These are phyloP conservation scores for Vishniacozyma victoriae DNA, from an alignment of 768 basidiomycete genomes.

Conservation along the genomic window DNA sequence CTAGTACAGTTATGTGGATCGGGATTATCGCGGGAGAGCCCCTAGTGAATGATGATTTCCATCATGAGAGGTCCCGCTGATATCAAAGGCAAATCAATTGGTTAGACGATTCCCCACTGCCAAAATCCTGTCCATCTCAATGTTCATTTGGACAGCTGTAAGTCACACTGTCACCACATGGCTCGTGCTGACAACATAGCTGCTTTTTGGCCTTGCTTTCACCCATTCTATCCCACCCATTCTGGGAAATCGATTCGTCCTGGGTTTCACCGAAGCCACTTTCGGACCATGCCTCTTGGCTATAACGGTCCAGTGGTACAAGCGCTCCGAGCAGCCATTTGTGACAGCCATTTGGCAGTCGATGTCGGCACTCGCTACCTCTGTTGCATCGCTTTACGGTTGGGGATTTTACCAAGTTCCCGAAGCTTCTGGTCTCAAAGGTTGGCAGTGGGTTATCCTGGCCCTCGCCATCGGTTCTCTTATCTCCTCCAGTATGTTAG, in stretches of 20 bases:
- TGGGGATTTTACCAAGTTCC: constrained; percentile 26
- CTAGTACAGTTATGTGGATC: constrained; percentile 27
- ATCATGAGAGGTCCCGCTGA: not conserved
- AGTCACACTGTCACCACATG: not conserved
- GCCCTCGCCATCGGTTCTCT: not conserved
- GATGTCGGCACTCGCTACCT: constrained; percentile 1
- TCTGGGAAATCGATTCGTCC: constrained; percentile 20
- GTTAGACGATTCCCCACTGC: constrained; percentile 21
- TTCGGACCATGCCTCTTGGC: constrained; percentile 20
- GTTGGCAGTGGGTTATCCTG: constrained; percentile 28
- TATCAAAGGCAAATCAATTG: constrained; percentile 20
- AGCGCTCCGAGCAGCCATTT: constrained; percentile 18
- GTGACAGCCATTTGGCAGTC: constrained; percentile 21
- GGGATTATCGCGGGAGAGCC: constrained; percentile 34
- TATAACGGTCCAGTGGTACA: constrained; percentile 32
- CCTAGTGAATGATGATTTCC: constrained; percentile 5
- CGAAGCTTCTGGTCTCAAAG: constrained; percentile 1
- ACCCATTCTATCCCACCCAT: constrained; percentile 12
- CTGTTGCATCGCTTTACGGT: not conserved
- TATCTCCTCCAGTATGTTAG: not conserved
- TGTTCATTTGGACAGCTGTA: constrained; percentile 21
- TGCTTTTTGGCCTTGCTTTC: constrained; percentile 22
- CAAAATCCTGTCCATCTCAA: constrained; percentile 20
- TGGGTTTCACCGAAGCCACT: constrained; percentile 27
- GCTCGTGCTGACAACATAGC: not conserved